Evolutionary conservation across 208 protist species (phyloP).

Genomic region (Acanthamoeba healyi): DNA sequence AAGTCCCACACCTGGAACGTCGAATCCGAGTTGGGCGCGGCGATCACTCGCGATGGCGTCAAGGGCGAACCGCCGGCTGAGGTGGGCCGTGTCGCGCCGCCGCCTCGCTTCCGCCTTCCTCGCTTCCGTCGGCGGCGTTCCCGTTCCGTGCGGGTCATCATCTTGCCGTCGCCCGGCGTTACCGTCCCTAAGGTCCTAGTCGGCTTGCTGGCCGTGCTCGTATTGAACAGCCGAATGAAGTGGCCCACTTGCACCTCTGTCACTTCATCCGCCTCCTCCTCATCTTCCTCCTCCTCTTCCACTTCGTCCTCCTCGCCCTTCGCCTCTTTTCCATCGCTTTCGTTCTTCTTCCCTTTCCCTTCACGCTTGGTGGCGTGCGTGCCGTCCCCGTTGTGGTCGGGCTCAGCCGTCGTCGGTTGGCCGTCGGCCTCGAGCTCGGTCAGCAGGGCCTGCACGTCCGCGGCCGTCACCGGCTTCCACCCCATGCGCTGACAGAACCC

Average conservation of each 20-base stretch:
- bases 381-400: neutral
- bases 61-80: too few relatives aligned
- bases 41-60: conserved; percentile 9
- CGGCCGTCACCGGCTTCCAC: neutral
- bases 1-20: conserved; percentile 51
- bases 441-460: neutral
- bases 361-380: neutral
- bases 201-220: neutral
- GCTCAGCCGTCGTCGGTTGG: neutral
- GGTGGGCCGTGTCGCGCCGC: too few relatives aligned
- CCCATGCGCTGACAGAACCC: conserved; percentile 32
- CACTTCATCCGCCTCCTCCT: neutral
- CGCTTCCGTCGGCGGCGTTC: neutral
- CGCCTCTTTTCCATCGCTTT: neutral
- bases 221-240: neutral
- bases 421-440: neutral
- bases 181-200: too few relatives aligned
- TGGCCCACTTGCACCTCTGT: too few relatives aligned
- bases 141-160: neutral
- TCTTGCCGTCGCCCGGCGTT: neutral
- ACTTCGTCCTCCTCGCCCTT: neutral
- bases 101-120: neutral
- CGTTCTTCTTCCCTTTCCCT: neutral
- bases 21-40: conserved; percentile 19
- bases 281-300: neutral